These are phyloP conservation scores for Harringtonia lauricola DNA, from an alignment of 2,329 filamentous ascomycete genomes.

Conservation along the genomic window DNA sequence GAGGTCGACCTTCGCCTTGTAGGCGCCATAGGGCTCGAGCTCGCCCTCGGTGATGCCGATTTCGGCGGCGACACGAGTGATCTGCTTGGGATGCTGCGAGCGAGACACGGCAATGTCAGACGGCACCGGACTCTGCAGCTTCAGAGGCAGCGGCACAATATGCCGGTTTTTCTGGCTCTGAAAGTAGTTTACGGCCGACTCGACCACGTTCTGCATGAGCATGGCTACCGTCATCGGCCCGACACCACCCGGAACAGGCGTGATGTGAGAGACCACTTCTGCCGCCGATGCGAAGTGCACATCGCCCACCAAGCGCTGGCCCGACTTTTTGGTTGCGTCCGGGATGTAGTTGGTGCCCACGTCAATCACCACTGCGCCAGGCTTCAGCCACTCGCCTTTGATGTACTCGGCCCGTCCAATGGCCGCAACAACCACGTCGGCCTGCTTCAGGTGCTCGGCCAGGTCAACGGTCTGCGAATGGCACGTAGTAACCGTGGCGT, in stretches of 20 bases:
- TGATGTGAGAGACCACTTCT: conserved; percentile 84
- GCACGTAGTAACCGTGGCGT: conserved; percentile 93
- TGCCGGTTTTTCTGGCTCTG: conserved; percentile 71
- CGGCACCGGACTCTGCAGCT: conserved; percentile 71
- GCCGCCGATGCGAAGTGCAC: conserved; percentile 82
- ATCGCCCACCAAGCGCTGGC: conserved; percentile 84
- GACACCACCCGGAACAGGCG: conserved; percentile 90
- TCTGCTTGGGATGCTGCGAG: conserved; percentile 81
- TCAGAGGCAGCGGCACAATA: conserved; percentile 74
- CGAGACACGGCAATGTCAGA: conserved; percentile 91
- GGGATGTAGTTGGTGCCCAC: conserved; percentile 95
- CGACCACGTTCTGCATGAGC: conserved; percentile 90
- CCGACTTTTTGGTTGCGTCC: conserved; percentile 83
- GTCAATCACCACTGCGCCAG: conserved; percentile 90
- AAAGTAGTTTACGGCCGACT: conserved; percentile 71
- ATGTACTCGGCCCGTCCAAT: conserved; percentile 83
- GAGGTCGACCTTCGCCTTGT: conserved; percentile 93
- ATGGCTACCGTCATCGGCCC: conserved; percentile 99
- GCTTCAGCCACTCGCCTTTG: conserved; percentile 92
- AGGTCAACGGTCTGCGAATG: conserved; percentile 78
- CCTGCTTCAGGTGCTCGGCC: conserved; percentile 62
- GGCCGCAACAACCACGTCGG: conserved; percentile 84
- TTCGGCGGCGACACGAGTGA: conserved; percentile 74
- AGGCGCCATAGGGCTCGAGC: conserved; percentile 85
- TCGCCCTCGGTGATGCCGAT: conserved; percentile 82